phyloP scores from a whole-genome alignment of 2,329 filamentous ascomycete species.

The Pyricularia grisea region DNA sequence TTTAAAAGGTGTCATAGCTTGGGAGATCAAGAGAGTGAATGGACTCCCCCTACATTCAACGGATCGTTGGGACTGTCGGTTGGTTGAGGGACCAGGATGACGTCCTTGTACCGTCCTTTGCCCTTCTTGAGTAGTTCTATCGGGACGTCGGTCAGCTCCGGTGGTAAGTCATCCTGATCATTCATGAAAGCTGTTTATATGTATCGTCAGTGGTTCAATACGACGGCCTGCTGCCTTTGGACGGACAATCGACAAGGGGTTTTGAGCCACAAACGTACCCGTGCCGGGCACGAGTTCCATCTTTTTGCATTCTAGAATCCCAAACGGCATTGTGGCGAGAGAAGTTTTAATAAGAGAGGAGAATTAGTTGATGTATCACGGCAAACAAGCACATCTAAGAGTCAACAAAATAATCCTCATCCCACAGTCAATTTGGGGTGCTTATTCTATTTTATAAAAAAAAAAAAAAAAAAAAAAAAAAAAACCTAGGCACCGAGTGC shows the following conservation, averaged over 20 bases:
- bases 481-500: background rate
- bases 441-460: background rate
- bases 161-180: slow-evolving; percentile 35
- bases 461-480: too few species aligned
- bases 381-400: background rate
- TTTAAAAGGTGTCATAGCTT: background rate
- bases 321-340: slow-evolving; percentile 31
- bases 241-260: background rate
- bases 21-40: background rate
- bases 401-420: background rate
- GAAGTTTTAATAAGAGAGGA: background rate
- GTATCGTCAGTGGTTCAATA: background rate
- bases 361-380: background rate
- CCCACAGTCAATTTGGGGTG: background rate
- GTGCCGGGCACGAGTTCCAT: slow-evolving; percentile 38
- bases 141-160: slow-evolving; percentile 32
- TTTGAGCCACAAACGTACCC: slow-evolving; percentile 18
- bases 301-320: slow-evolving; percentile 33
- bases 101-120: slow-evolving; percentile 20
- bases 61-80: slow-evolving; percentile 38
- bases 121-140: slow-evolving; percentile 29
- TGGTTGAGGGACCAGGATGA: slow-evolving; percentile 34
- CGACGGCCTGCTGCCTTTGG: background rate
- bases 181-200: slow-evolving; percentile 15
- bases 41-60: slow-evolving; percentile 26